Conservation (phyloP, 2,329 filamentous ascomycete species). For the Orbilia javanica region DNA sequence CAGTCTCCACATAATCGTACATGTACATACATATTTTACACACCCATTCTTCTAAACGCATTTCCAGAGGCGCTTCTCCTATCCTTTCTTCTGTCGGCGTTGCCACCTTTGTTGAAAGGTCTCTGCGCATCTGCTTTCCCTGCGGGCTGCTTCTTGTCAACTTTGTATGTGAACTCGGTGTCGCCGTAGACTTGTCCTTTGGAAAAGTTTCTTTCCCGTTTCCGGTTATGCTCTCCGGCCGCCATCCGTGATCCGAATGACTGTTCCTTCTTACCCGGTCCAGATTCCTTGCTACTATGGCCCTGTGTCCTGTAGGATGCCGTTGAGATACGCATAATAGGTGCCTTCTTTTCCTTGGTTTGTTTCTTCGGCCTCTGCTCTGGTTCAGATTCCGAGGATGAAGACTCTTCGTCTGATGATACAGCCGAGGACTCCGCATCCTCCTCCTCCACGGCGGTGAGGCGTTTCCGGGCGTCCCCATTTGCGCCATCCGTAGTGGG, state of each 20-base stretch:
- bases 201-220: slow-evolving; percentile 48
- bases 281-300: slow-evolving; percentile 63
- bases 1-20: slow-evolving; percentile 27
- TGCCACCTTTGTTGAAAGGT: slow-evolving; percentile 34
- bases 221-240: slow-evolving; percentile 61
- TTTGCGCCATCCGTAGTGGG: slow-evolving; percentile 63
- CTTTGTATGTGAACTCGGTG: slow-evolving; percentile 61
- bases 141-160: slow-evolving; percentile 44
- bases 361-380: slow-evolving; percentile 63
- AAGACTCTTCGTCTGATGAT: slow-evolving; percentile 63
- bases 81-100: slow-evolving; percentile 55
- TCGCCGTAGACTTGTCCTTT: slow-evolving; percentile 67
- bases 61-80: slow-evolving; percentile 62
- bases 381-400: slow-evolving; percentile 63
- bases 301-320: slow-evolving; percentile 72
- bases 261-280: slow-evolving; percentile 64
- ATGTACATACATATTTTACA: slow-evolving; percentile 31
- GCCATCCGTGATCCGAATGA: slow-evolving; percentile 68
- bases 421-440: slow-evolving; percentile 65
- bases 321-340: slow-evolving; percentile 77
- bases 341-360: slow-evolving; percentile 60
- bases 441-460: slow-evolving; percentile 70
- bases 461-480: slow-evolving; percentile 64
- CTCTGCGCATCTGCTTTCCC: slow-evolving; percentile 24
- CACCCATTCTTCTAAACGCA: slow-evolving; percentile 61